Conservation (phyloP, 2,329 filamentous ascomycete species). For the Coccinonectria pachysandricola region DNA sequence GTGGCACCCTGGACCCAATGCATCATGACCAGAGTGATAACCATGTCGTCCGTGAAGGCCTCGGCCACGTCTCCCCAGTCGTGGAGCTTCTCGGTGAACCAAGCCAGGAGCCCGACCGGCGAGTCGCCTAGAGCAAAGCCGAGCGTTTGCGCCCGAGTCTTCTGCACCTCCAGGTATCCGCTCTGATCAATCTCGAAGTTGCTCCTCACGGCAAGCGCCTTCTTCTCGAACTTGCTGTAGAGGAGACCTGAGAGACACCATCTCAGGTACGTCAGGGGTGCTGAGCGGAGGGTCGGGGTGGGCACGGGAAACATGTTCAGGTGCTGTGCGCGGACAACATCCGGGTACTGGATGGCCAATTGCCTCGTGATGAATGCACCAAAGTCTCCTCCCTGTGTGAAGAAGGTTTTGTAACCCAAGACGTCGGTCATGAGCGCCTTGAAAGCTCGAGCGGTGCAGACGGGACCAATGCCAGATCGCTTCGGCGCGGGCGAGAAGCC, state of each 20-base stretch:
- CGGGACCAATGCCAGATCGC: conserved; percentile 56
- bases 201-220: conserved; percentile 49
- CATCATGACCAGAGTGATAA: conserved; percentile 3
- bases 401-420: conserved; percentile 2
- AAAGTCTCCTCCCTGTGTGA: conserved; percentile 57
- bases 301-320: conserved; percentile 4
- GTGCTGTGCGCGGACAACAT: conserved; percentile 1
- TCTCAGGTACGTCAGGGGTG: conserved; percentile 1
- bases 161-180: conserved; percentile 23
- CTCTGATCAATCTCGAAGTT: conserved; percentile 18
- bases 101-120: conserved; percentile 57
- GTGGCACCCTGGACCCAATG: conserved; percentile 4
- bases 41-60: conserved; percentile 1
- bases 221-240: conserved; percentile 8
- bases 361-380: conserved; percentile 53
- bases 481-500: conserved; percentile 41
- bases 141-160: conserved; percentile 59
- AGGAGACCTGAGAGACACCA: conserved; percentile 1
- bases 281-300: not conserved
- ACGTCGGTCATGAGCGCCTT: conserved; percentile 10
- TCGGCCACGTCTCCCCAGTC: conserved; percentile 52
- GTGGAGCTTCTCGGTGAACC: conserved; percentile 69
- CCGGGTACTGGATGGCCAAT: conserved; percentile 47
- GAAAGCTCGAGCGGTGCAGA: conserved; percentile 32
- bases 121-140: conserved; percentile 57